These are phyloP conservation scores for Malus sylvestris DNA, from an alignment of 306 rosid species.

Conservation along the genomic window DNA sequence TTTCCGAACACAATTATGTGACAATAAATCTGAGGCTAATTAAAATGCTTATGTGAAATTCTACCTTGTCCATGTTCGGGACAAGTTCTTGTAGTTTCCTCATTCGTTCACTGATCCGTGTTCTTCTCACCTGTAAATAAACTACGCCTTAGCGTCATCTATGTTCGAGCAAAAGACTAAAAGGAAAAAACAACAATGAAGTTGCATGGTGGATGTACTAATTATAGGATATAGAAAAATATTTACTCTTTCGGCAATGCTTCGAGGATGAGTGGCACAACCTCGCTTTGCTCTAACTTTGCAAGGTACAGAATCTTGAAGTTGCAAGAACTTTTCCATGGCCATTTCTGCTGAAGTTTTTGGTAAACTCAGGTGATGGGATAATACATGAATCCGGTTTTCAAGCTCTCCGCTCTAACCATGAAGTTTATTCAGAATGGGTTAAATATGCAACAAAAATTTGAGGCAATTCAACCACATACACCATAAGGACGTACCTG, in stretches of 20 bases:
- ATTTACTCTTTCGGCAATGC: constrained; percentile 91
- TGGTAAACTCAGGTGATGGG: constrained; percentile 81
- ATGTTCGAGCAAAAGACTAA: not conserved
- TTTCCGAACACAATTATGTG: not conserved
- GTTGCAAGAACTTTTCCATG: constrained; percentile 67
- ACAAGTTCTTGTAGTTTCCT: constrained; percentile 92
- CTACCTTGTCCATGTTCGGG: constrained; percentile 96
- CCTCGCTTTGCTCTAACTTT: constrained; percentile 93
- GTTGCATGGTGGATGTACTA: not conserved
- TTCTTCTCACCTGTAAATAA: constrained; percentile 68
- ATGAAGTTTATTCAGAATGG: not conserved
- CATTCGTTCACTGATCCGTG: constrained; percentile 91
- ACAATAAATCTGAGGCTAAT: not conserved
- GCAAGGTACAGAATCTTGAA: constrained; percentile 89
- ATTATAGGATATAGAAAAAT: not conserved
- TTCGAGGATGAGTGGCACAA: constrained; percentile 96
- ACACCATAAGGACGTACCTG: constrained; percentile 35
- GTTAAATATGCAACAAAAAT: constrained; percentile 1
- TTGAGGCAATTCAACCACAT: not conserved
- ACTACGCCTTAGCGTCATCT: not conserved
- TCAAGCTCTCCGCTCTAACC: constrained; percentile 54
- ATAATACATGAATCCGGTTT: constrained; percentile 45
- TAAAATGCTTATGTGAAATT: not conserved
- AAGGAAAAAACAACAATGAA: not conserved
- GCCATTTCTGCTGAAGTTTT: constrained; percentile 53